Conservation (phyloP, 495 filamentous ascomycete genomes). For the Penicillium ochrochloron region DNA sequence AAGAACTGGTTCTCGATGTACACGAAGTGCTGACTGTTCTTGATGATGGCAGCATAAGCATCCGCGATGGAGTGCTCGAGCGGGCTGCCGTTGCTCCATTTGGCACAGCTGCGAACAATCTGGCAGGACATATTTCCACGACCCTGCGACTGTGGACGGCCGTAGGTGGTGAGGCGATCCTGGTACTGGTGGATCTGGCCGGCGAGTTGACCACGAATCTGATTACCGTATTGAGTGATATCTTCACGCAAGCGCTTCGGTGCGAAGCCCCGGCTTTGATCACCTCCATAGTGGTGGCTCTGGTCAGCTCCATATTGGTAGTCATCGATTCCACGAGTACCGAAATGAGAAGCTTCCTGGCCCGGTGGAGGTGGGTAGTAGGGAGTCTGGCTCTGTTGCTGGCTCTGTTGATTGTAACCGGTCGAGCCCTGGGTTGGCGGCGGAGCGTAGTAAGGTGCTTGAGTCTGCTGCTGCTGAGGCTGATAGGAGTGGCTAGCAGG, state of each 20-base stretch:
- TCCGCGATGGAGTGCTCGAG: slow-evolving; percentile 87
- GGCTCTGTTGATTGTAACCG: slow-evolving; percentile 17
- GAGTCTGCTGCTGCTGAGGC: slow-evolving; percentile 21
- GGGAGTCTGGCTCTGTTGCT: slow-evolving; percentile 22
- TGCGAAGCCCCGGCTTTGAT: slow-evolving; percentile 36
- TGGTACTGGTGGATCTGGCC: slow-evolving; percentile 56
- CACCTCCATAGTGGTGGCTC: slow-evolving; percentile 39
- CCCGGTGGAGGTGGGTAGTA: slow-evolving; percentile 44
- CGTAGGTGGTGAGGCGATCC: slow-evolving; percentile 39
- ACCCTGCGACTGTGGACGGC: slow-evolving; percentile 32
- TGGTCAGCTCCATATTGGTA: slow-evolving; percentile 39
- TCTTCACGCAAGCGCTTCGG: slow-evolving; percentile 43
- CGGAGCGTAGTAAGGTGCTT: slow-evolving; percentile 19
- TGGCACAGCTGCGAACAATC: slow-evolving; percentile 68
- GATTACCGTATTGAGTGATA: slow-evolving; percentile 40
- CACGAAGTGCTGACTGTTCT: slow-evolving; percentile 78
- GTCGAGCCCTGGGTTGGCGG: slow-evolving; percentile 16
- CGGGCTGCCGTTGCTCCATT: slow-evolving; percentile 72
- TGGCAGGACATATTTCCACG: slow-evolving; percentile 64
- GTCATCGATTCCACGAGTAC: slow-evolving; percentile 47
- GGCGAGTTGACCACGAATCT: slow-evolving; percentile 49
- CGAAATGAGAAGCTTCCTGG: slow-evolving; percentile 38
- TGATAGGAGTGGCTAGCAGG: slow-evolving; percentile 36
- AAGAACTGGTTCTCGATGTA: slow-evolving; percentile 99
- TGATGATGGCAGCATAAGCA: slow-evolving; percentile 84